Evolutionary conservation across 108 stramenopile species (phyloP), one percentile per base, ranked within the genome.

Genomic region (Mediolabrus comicus): DNA sequence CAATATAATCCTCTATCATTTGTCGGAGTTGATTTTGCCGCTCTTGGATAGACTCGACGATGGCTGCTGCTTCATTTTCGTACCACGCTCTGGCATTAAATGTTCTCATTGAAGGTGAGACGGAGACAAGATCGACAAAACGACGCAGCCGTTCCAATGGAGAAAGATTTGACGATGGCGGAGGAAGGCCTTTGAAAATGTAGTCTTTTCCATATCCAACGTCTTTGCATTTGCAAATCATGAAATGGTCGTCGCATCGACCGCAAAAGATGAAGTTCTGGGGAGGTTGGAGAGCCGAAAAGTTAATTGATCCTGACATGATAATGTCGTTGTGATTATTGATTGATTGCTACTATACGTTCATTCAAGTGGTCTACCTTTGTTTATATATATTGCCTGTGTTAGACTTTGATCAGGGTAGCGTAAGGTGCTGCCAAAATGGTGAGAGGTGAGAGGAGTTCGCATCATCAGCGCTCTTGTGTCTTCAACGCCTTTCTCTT

Each of bases 1-100:
- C 54, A 26, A 55, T 26, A 33, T 57, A 57, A 8, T 57, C 56
- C 3, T 30, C 56, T 28, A 57, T 32, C 56, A 57, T 57, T 57
- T 32, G 56, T 10, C 30, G 30, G 3, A 57, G 56, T 11, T 57
- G 56, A 5, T 25, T 19, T 33, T 57, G 31, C 17, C 6, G 4
- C 6, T 16, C 11, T 10, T 31, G 12, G 11, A 57, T 3, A 19
- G 56, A 17, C 16, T 14, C 30, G 17, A 30, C 16, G 5, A 57
- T 17, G 24, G 6, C 30, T 3, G 28, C 30, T 7, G 56, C 56
- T 28, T 57, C 56, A 2, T 17, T 33, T 8, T 7, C 8, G 24
- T 29, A 4, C 29, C 32, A 57, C 56, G 24, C 24, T 0, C 19
- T 25, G 29, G 56, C 56, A 57, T 17, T 28, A 57, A 57, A 57